Evolutionary conservation across 2,329 filamentous ascomycete species (phyloP), one percentile per base, ranked within the genome.

Genomic region (Neurospora sp.): DNA sequence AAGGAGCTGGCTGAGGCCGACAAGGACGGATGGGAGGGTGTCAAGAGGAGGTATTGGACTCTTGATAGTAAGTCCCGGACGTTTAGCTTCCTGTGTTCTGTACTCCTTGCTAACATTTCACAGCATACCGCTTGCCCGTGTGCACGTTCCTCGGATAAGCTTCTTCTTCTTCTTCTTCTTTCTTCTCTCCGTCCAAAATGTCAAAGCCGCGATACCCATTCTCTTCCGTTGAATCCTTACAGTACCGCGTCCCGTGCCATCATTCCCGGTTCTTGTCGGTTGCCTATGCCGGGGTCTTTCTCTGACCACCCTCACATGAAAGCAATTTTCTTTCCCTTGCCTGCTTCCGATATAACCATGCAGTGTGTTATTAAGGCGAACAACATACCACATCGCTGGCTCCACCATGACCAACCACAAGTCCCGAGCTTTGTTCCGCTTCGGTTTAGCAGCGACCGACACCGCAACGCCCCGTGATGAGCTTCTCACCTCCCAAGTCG

Each of bases 11-110:
- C 89, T 12, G 83, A 88, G 74, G 86, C 87, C 43, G 90, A 89
- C 6, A 83, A 88, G 78, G 89, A 88, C 33, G 92, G 95, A 77
- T 99, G 96, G 96, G 86, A 92, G 74, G 95, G 94, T 0, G 92
- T 97, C 15, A 88, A 91, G 77, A 88, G 94, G 76, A 89, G 91
- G 71, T 98, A 98, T 79, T 98, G 95, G 94, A 91, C 91, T 38
- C 83, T 98, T 68, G 88, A 93, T 72, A 89, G 86, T 88, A 79
- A 83, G 85, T 82, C 17, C 5, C 37, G 19, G 10, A 57, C 37
- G 33, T 70, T 69, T 17, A 37, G 70, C 41, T 15, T 68, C 52
- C 15, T 70, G 41, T n/a, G 46, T 65, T 46, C 70, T 72, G 19
- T 71, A 28, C 68, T 57, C 17, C 23, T 72, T 76, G 72, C 79